Base-by-base conservation (phyloP, 306 rosid species). In the Vigna trinervia region DNA sequence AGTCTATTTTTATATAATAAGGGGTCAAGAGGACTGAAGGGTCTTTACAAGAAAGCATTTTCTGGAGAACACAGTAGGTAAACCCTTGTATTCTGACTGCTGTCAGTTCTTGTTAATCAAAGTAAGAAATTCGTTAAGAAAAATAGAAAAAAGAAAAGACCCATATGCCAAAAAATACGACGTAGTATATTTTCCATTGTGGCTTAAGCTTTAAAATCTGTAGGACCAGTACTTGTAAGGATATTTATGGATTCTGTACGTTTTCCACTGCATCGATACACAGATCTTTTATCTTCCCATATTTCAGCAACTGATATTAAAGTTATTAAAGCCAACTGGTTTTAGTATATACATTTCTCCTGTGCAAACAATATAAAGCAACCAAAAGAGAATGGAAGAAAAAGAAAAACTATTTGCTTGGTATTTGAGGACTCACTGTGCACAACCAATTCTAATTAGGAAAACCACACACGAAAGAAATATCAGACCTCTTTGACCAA, bases 401-500 rank as follows among this genome's bases (percentile, higher is more conserved):
- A 71, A 62, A 62, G 12, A 64, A n/a, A 36, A 4, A 14, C n/a
- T 39, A 59, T 8, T 32, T 56, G 36, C 26, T 84, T 32, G 9
- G 76, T 41, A 56, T 66, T 47, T 30, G 62, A 45, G 71, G 50
- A 63, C 1, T 36, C 39, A 48, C 11, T 30, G 47, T 32, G 63
- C 26, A 32, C 5, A 39, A 67, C 15, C 39, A 62, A 65, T 69
- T 75, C 66, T 10, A 39, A 28, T 69, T 59, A 43, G 69, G 19
- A 71, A 46, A 74, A 76, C 26, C 45, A 56, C 12, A 12, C 20
- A 19, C 12, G 26, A 36, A 34, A 34, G 41, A 1, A 73, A 17
- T 69, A 79, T 6, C 34, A 77, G 84, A 95, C 99, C 99, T 90
- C 86, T 89, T 83, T 87, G 97, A 75, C 99, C 99, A 69, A 95